Base-by-base conservation (phyloP, 129 eudicot species). In the Centrapalus pauciflorus region DNA sequence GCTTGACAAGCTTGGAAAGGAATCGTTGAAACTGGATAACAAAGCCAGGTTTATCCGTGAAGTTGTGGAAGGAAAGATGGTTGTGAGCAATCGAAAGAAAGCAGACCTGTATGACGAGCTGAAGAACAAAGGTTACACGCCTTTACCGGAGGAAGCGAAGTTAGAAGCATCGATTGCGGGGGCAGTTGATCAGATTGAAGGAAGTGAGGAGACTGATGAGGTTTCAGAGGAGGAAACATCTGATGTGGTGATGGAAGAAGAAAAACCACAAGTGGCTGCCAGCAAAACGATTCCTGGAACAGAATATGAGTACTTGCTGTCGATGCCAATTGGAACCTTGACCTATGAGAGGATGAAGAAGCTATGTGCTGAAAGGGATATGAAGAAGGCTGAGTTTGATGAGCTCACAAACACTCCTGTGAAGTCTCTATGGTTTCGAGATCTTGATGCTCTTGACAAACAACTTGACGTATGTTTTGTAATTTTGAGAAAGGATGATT, bases 231-330 rank as follows among this genome's bases (percentile, higher is more conserved):
- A 56, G 17, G 73, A 55, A 38, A 7, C 34, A 0, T 13, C 16
- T 12, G 60, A 55, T 11, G 46, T 60, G 40, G 61, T 12, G 10
- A 10, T 26, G 3, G 72, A 43, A 29, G 85, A 84, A 41, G 91
- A 82, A 60, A 76, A 46, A 33, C 5, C 54, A 4, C 76, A 61
- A 14, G 74, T 9, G 5, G 61, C 55, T 10, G 59, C 63, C 14
- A 66, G 68, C 60, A 72, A 71, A 51, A 87, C 58, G 59, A 66
- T 56, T 8, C 70, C 69, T 38, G 76, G 82, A 33, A 74, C 84
- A 32, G 95, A 93, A 58, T 93, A 88, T 52, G 98, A 93, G 38
- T 93, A 93, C 74, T 79, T 93, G 71, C 81, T 93, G 29, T 77
- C 85, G 7, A 79, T 93, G 95, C 83, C 94, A 7, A 89, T 93